Base-by-base conservation (phyloP, 306 rosid genomes). In the Lathyrus tuberosus region DNA sequence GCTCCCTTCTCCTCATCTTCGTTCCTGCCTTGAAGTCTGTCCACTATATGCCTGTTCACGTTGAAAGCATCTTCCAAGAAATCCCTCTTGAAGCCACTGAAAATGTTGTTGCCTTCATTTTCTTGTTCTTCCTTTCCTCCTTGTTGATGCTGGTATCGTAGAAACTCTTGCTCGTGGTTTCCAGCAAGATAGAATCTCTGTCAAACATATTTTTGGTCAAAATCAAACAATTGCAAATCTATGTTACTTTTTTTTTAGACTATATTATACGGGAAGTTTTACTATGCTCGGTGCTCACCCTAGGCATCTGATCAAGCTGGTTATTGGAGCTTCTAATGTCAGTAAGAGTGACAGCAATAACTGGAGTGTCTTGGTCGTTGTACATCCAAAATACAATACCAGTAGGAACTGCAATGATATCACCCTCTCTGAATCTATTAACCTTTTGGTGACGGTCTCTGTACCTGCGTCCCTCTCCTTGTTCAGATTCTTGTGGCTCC, bases 161-260 rank as follows among this genome's bases (percentile, higher is more conserved):
- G 12, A 16, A 76, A 76, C 81, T 77, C 81, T 42, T 77, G 71
- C 52, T 77, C 81, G 2, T 77, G 96, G 69, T 85, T 91, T 2
- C 94, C 93, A 2, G 94, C 87, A 0, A 91, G 79, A 38, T 86
- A 85, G 80, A 91, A 91, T 54, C 79, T 80, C 97, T 88, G 47
- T 51, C 58, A 52, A 52, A 2, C 30, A 52, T 52, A 1, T 20
- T 20, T 20, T 20, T 20, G 22, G 22, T 20, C 22, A 20, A 20
- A 20, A 20, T 20, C 22, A 20, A 20, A 20, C 22, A 20, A 20
- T 20, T 20, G 1, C 22, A 13, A 54, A 54, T 24, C 2, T 5
- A 6, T 5, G 16, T 49, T 49, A 8, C 16, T 5, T 8, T 4
- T 3, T 49, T 7, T n/a, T n/a, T n/a, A n/a, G n/a, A 31, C 7